A percentile compares a stretch with the other conserved stretches of the same genome.
These are phyloP conservation scores for Melanomma pulvis-pyrius DNA, from an alignment of 495 filamentous ascomycete species.

Conservation along the genomic window DNA sequence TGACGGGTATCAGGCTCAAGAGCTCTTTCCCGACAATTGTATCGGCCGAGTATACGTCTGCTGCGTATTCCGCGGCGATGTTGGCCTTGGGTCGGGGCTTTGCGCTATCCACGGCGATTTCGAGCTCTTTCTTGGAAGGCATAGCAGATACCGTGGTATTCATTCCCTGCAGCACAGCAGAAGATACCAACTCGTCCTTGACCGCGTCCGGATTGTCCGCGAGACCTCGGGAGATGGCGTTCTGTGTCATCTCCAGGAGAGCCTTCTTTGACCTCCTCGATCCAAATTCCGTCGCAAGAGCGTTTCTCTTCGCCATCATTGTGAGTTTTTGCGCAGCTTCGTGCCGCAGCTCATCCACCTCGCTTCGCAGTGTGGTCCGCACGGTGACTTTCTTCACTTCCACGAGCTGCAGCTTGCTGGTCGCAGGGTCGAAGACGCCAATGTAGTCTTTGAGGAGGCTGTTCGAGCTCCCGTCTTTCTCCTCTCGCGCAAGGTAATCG, in stretches of 20 bases:
- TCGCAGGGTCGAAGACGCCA: slow-evolving; percentile 77
- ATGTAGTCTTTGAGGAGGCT: slow-evolving; percentile 80
- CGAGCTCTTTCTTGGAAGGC: slow-evolving; percentile 63
- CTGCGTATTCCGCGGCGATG: slow-evolving; percentile 67
- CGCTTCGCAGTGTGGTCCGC: slow-evolving; percentile 42
- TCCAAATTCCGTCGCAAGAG: slow-evolving; percentile 86
- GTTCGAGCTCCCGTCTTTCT: slow-evolving; percentile 62
- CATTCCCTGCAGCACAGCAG: slow-evolving; percentile 44
- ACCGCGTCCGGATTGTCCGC: slow-evolving; percentile 7
- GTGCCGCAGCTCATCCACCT: slow-evolving; percentile 56
- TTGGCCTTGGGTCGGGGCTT: slow-evolving; percentile 83
- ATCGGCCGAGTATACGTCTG: slow-evolving; percentile 78
- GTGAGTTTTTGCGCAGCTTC: slow-evolving; percentile 46
- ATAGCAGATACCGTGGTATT: slow-evolving; percentile 59
- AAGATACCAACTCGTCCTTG: slow-evolving; percentile 24
- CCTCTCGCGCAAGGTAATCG: slow-evolving; percentile 80
- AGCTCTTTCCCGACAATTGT: slow-evolving; percentile 66
- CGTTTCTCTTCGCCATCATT: slow-evolving; percentile 53
- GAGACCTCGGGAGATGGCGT: slow-evolving; percentile 62
- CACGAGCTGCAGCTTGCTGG: slow-evolving; percentile 70
- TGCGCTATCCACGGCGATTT: slow-evolving; percentile 64
- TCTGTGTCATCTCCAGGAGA: slow-evolving; percentile 72
- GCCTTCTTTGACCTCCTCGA: slow-evolving; percentile 92
- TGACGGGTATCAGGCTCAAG: slow-evolving; percentile 63
- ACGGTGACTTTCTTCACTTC: slow-evolving; percentile 77